Percentiles rank a stretch among this genome's conserved stretches.
These are phyloP conservation scores for Ophiocordyceps sinensis DNA, from an alignment of 2,329 filamentous ascomycete genomes.

Conservation along the genomic window DNA sequence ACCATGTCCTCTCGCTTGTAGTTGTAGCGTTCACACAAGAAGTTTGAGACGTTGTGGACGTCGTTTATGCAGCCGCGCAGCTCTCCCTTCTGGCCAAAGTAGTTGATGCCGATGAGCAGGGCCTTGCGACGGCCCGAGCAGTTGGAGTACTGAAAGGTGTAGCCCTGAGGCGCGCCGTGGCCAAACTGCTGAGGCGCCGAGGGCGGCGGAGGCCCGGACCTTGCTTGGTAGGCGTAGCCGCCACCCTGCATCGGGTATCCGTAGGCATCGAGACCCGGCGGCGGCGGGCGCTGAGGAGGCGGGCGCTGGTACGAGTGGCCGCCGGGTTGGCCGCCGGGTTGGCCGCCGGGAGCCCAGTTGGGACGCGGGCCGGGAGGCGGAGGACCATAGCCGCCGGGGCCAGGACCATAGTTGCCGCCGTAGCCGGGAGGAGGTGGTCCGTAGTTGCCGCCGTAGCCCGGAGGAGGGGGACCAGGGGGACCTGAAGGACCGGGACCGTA, in stretches of 20 bases:
- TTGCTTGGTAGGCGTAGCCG: constrained; percentile 12
- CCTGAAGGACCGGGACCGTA: constrained; percentile 11
- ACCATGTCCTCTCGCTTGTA: constrained; percentile 74
- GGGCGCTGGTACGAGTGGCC: constrained; percentile 7
- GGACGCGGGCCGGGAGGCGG: constrained; percentile 9
- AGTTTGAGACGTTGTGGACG: constrained; percentile 60
- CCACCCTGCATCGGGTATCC: constrained; percentile 26
- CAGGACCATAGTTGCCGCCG: constrained; percentile 5
- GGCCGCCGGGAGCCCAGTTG: constrained; percentile 6
- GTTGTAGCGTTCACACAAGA: constrained; percentile 51
- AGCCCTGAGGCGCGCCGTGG: constrained; percentile 51
- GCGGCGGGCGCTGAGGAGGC: constrained; percentile 24
- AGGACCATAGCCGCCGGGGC: constrained; percentile 9
- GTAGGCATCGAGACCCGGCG: constrained; percentile 28
- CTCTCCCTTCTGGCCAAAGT: constrained; percentile 58
- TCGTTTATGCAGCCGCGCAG: constrained; percentile 71
- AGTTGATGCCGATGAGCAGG: constrained; percentile 68
- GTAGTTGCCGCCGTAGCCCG: not conserved
- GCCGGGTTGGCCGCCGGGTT: constrained; percentile 3
- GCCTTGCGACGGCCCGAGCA: constrained; percentile 62
- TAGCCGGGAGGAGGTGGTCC: constrained; percentile 6
- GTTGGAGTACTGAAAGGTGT: constrained; percentile 63
- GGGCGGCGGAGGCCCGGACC: constrained; percentile 29
- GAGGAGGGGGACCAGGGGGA: constrained; percentile 8
- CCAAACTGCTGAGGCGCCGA: constrained; percentile 43